Base-by-base conservation (phyloP, 2,329 filamentous ascomycete species). In the Fusarium sp. region DNA sequence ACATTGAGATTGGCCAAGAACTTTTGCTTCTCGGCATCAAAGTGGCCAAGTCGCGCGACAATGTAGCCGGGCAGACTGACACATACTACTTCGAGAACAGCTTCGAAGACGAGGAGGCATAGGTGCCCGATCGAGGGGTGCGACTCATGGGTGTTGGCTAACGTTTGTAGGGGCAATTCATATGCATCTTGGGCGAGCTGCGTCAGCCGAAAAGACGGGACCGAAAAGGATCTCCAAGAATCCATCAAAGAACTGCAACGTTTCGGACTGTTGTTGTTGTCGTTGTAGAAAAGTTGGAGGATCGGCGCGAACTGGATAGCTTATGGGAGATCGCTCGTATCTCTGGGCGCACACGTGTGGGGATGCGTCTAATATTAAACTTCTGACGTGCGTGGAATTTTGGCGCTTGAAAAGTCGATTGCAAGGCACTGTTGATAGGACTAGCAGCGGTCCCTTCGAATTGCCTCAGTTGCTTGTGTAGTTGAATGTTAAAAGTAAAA, bases 1-100 rank as follows among this genome's bases (percentile, higher is more conserved):
- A 97, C 93, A 76, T 99, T 99, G 68, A 99, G 83, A 74, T 99
- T 97, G 50, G 95, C 94, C 46, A 97, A 83, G 73, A 99, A 96
- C 78, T 97, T 98, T 77, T 99, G 95, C 75, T 93, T 91, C 47
- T 97, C 93, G 64, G 92, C 92, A 77, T 96, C 92, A 77, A 99
- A 98, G 79, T 97, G 91, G 74, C 95, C 95, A 70, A 92, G 84
- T 35, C 91, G 84, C 11, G 95, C 95, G 50, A 97, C 88, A 64
- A 99, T 90, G 78, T 97, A 99, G 26, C 95, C 95, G 0, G 95
- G 95, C 68, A 97, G 79, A 76, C 91, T 94, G 75, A 99, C 93
- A 74, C 93, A 98, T 45, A 99, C 91, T 24, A 98, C 94, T 74
- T 97, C 93, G 72, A 97, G 83, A 26, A 97, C 93, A 10, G 95